Conservation (phyloP, 1,284 basidiomycete genomes). For the Apiotrichum akiyoshidainum region DNA sequence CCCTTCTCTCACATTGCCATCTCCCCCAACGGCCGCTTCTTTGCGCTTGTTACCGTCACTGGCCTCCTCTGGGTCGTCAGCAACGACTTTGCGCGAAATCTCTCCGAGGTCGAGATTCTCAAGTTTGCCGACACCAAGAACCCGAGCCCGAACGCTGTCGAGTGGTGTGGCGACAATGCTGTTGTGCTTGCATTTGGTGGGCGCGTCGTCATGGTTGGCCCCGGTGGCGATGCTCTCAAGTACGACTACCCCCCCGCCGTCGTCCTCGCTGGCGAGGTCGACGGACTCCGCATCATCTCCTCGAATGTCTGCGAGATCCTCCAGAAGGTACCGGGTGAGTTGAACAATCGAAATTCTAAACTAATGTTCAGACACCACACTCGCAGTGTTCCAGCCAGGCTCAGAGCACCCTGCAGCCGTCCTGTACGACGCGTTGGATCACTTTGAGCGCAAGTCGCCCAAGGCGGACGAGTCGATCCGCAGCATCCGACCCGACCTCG, state of each 20-base stretch:
- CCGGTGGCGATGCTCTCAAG: conserved; percentile 82
- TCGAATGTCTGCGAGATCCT: conserved; percentile 81
- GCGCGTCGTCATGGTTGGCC: conserved; percentile 81
- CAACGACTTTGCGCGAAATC: conserved; percentile 80
- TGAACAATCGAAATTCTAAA: neutral
- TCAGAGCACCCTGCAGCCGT: conserved; percentile 89
- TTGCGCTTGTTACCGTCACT: conserved; percentile 73
- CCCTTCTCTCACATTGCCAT: conserved; percentile 83
- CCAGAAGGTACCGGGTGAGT: conserved; percentile 80
- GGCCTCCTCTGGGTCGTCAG: conserved; percentile 87
- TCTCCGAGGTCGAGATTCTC: conserved; percentile 75
- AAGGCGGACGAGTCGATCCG: conserved; percentile 92
- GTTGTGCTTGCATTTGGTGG: conserved; percentile 77
- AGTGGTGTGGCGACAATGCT: conserved; percentile 97
- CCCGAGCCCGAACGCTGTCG: conserved; percentile 59
- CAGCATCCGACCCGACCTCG: conserved; percentile 79
- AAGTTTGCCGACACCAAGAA: conserved; percentile 31
- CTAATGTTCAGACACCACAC: conserved; percentile 59
- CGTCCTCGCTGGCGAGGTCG: conserved; percentile 76
- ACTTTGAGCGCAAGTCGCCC: conserved; percentile 75
- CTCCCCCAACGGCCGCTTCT: conserved; percentile 88
- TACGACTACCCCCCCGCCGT: conserved; percentile 75
- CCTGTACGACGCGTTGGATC: conserved; percentile 86
- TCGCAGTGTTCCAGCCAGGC: conserved; percentile 84
- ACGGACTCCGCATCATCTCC: conserved; percentile 79